Evolutionary conservation across 2,329 filamentous ascomycete species (phyloP).

Genomic region (Penicillium palitans): DNA sequence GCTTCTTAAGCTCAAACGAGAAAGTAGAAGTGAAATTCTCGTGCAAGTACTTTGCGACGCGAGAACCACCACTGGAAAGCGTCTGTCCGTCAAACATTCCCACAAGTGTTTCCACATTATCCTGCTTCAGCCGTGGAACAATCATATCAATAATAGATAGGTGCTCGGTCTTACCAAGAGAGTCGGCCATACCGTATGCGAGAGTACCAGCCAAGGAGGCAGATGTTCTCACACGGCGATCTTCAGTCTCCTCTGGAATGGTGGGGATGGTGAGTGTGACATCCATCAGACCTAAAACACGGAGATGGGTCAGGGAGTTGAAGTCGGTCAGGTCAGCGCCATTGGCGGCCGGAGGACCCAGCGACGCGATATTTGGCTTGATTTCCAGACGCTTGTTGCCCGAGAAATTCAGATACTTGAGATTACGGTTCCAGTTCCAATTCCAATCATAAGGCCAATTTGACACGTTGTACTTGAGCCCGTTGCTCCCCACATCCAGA

Average conservation of each 20-base stretch:
- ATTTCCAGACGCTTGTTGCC: constrained; percentile 97
- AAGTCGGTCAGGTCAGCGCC: constrained; percentile 84
- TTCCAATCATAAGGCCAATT: constrained; percentile 99
- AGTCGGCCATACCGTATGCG: constrained; percentile 97
- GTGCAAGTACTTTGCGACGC: constrained; percentile 93
- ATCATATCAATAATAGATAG: constrained; percentile 94
- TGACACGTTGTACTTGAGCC: constrained; percentile 95
- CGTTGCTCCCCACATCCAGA: constrained; percentile 92
- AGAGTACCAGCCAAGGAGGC: constrained; percentile 89
- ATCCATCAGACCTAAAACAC: constrained; percentile 94
- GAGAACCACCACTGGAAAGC: constrained; percentile 85
- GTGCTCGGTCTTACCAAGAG: constrained; percentile 88
- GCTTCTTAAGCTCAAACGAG: constrained; percentile 72
- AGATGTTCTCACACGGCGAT: constrained; percentile 92
- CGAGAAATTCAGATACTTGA: constrained; percentile 93
- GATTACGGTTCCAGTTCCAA: constrained; percentile 96
- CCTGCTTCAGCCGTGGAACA: constrained; percentile 85
- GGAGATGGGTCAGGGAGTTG: constrained; percentile 75
- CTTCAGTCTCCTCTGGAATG: constrained; percentile 92
- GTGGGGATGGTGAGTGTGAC: constrained; percentile 91
- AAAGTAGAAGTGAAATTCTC: constrained; percentile 92
- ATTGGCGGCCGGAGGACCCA: constrained; percentile 52
- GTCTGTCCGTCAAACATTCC: constrained; percentile 96
- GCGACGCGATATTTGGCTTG: constrained; percentile 62
- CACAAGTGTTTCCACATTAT: constrained; percentile 83